These are phyloP conservation scores for Hyaloscypha finlandica DNA, from an alignment of 495 filamentous ascomycete genomes.

Conservation along the genomic window DNA sequence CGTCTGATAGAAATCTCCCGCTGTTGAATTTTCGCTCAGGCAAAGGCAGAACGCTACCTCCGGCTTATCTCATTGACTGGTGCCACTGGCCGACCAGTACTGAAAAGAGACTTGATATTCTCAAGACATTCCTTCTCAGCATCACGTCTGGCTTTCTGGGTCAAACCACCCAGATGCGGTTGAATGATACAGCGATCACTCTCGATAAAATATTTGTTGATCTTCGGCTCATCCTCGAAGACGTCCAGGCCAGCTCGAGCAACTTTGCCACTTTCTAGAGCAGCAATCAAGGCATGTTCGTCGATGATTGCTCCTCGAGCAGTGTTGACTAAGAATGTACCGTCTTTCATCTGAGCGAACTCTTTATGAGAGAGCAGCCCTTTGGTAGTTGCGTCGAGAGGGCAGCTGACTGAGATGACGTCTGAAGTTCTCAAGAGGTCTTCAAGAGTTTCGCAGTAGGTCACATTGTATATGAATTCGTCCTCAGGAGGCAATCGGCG, in stretches of 20 bases:
- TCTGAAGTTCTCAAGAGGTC: slow-evolving; percentile 67
- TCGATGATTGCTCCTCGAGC: slow-evolving; percentile 77
- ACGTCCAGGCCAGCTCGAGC: slow-evolving; percentile 68
- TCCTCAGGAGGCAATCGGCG: slow-evolving; percentile 38
- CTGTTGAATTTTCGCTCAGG: too few relatives aligned
- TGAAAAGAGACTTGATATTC: slow-evolving; percentile 41
- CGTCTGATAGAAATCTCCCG: too few relatives aligned
- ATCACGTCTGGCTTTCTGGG: slow-evolving; percentile 39
- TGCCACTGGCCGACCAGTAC: slow-evolving; percentile 38
- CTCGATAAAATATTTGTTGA: slow-evolving; percentile 67
- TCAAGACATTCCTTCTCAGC: slow-evolving; percentile 43
- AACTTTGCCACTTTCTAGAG: slow-evolving; percentile 68
- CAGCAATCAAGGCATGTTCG: slow-evolving; percentile 68
- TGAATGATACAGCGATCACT: slow-evolving; percentile 70
- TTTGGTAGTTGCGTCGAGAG: slow-evolving; percentile 58
- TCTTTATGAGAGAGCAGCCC: slow-evolving; percentile 65
- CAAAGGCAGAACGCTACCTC: not conserved
- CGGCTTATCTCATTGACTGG: slow-evolving; percentile 29
- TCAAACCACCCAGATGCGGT: slow-evolving; percentile 70
- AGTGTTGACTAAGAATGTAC: slow-evolving; percentile 80
- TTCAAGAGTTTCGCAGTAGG: slow-evolving; percentile 63
- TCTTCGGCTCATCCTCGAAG: slow-evolving; percentile 70
- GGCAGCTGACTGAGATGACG: slow-evolving; percentile 74
- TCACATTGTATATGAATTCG: slow-evolving; percentile 49
- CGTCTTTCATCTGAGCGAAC: slow-evolving; percentile 69